Evolutionary conservation across 2,329 filamentous ascomycete genomes (phyloP).

Genomic region (Tolypocladium ophioglossoides): DNA sequence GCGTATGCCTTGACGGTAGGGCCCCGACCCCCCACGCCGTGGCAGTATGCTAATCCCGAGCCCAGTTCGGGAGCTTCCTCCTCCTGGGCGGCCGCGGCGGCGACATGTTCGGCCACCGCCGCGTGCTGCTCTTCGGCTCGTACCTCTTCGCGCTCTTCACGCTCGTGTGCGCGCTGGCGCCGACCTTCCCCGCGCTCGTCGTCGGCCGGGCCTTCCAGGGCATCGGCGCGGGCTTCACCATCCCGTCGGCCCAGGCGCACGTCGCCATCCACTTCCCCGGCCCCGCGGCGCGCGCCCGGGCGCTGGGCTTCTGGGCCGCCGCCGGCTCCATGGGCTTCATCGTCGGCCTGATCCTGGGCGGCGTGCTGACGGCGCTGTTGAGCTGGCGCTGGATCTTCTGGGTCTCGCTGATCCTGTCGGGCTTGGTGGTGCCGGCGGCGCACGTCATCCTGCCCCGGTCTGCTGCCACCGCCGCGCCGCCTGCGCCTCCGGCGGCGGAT

Average conservation of each 20-base stretch:
- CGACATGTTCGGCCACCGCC: conserved; percentile 1
- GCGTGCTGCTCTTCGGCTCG: neutral
- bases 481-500: neutral
- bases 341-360: neutral
- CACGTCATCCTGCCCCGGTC: neutral
- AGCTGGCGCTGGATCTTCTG: conserved; percentile 1
- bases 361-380: neutral
- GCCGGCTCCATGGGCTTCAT: neutral
- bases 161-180: neutral
- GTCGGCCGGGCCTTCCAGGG: neutral
- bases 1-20: neutral
- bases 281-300: neutral
- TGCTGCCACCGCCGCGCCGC: neutral
- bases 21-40: neutral
- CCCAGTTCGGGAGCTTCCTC: conserved; percentile 1
- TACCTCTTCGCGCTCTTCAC: conserved; percentile 2
- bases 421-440: neutral
- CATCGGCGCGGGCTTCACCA: conserved; percentile 1
- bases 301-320: conserved; percentile 1
- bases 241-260: neutral
- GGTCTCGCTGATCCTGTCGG: neutral
- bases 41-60: neutral
- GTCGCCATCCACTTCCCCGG: neutral
- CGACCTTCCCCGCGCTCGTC: neutral
- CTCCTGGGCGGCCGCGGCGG: neutral